These are phyloP conservation scores for Trichocladium uniseriatum DNA, from an alignment of 495 filamentous ascomycete species.

Conservation along the genomic window DNA sequence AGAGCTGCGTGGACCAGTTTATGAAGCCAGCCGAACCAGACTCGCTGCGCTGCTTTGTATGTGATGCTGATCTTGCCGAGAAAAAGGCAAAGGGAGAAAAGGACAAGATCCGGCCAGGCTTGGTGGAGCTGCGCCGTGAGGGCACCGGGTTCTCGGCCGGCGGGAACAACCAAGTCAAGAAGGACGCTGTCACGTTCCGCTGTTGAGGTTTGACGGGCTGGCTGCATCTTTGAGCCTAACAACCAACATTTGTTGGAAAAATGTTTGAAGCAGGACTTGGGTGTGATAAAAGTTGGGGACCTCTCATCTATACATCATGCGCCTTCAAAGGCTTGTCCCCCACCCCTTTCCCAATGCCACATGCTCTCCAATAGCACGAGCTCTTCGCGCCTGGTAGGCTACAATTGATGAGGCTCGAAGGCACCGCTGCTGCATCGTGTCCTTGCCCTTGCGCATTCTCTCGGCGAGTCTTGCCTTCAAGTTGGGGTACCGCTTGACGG, in stretches of 20 bases:
- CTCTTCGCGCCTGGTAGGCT: neutral
- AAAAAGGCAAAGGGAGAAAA: slow-evolving; percentile 46
- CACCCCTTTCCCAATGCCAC: slow-evolving; percentile 5
- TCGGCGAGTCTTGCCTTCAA: slow-evolving; percentile 12
- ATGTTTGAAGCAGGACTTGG: too few relatives aligned
- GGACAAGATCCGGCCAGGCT: slow-evolving; percentile 55
- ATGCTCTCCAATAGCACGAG: too few relatives aligned
- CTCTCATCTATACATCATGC: too few relatives aligned
- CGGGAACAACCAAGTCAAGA: slow-evolving; percentile 74
- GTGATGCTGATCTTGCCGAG: slow-evolving; percentile 64
- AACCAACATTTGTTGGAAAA: too few relatives aligned
- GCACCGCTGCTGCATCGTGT: neutral
- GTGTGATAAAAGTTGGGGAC: too few relatives aligned
- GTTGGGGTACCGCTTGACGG: slow-evolving; percentile 21
- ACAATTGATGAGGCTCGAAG: neutral
- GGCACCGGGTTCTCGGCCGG: slow-evolving; percentile 89
- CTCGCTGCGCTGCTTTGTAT: slow-evolving; percentile 73
- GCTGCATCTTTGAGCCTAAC: too few relatives aligned
- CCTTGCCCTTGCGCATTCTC: slow-evolving; percentile 1
- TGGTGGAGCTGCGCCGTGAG: slow-evolving; percentile 78
- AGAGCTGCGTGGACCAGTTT: slow-evolving; percentile 80
- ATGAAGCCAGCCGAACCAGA: slow-evolving; percentile 55
- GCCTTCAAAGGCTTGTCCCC: too few relatives aligned
- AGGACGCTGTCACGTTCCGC: slow-evolving; percentile 73
- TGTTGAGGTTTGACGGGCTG: slow-evolving; percentile 51